Conservation (phyloP, 2,329 filamentous ascomycete genomes). For the Verticillium nubilum region DNA sequence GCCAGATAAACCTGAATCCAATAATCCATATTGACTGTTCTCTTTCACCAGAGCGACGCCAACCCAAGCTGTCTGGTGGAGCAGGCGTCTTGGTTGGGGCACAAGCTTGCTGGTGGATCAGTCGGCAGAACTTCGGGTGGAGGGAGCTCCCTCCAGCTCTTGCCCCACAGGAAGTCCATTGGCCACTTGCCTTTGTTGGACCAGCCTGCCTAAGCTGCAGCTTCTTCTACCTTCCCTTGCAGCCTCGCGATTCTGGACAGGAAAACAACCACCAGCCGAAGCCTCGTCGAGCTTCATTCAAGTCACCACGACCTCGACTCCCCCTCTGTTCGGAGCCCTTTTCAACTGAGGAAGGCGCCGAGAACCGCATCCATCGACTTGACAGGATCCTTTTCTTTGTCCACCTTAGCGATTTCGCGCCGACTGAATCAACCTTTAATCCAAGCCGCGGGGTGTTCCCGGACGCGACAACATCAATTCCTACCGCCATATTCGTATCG, state of each 20-base stretch:
- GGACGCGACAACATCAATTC: not conserved
- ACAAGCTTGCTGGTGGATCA: no score
- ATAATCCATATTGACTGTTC: no score
- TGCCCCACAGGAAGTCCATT: not conserved
- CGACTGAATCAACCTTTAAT: not conserved
- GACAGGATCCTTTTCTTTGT: not conserved
- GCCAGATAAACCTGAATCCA: no score
- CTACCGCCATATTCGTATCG: not conserved
- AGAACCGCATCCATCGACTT: not conserved
- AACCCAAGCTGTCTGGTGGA: no score
- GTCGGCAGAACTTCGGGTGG: not conserved
- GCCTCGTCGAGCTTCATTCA: not conserved
- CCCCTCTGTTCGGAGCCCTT: not conserved
- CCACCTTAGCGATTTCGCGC: not conserved
- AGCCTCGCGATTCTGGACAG: not conserved
- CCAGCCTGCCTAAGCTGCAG: not conserved
- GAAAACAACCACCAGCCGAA: not conserved
- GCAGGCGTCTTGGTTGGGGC: no score
- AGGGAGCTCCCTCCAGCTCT: not conserved
- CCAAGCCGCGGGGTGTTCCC: not conserved
- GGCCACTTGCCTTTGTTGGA: not conserved
- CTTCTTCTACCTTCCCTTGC: not conserved
- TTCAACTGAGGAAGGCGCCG: not conserved
- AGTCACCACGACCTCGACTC: not conserved
- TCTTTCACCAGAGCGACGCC: no score